These are phyloP conservation scores for Tilletia setariae DNA, from an alignment of 1,284 basidiomycete species.

Conservation along the genomic window DNA sequence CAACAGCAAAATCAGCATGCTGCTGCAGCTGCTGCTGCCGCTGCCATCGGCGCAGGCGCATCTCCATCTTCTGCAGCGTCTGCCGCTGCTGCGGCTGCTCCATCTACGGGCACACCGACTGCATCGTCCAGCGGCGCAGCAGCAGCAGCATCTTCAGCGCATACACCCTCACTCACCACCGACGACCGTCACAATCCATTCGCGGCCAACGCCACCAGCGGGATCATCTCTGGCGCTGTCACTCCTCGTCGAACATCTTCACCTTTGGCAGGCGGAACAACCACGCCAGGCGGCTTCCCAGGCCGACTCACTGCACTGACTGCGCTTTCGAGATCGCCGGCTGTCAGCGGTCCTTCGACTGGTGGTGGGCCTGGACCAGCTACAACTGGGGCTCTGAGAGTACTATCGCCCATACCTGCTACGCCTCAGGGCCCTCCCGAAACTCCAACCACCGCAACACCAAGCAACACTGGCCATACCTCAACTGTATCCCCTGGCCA, in stretches of 20 bases:
- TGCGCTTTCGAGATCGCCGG: not conserved
- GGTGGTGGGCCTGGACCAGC: too few species aligned
- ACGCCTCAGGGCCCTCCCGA: not conserved
- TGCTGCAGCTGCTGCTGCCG: not conserved
- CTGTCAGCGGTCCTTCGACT: not conserved
- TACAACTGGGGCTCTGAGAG: not conserved
- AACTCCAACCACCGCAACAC: too few species aligned
- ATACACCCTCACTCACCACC: constrained; percentile 1
- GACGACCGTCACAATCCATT: not conserved
- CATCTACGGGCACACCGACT: not conserved
- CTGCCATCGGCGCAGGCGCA: not conserved
- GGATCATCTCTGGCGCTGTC: not conserved
- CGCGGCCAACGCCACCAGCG: not conserved
- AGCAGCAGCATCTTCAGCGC: not conserved
- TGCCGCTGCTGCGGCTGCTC: not conserved
- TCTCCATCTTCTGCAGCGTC: not conserved
- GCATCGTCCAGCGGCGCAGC: not conserved
- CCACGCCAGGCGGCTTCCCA: constrained; percentile 1
- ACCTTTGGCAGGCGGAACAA: not conserved
- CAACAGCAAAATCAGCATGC: constrained; percentile 6
- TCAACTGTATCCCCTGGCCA: too few species aligned
- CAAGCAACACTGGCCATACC: too few species aligned
- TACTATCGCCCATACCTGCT: not conserved
- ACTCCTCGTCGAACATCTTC: constrained; percentile 3
- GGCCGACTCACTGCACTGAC: not conserved